Evolutionary conservation across 306 rosid species (phyloP), one percentile per base, ranked within the genome.

Genomic region (Quercus cerris): DNA sequence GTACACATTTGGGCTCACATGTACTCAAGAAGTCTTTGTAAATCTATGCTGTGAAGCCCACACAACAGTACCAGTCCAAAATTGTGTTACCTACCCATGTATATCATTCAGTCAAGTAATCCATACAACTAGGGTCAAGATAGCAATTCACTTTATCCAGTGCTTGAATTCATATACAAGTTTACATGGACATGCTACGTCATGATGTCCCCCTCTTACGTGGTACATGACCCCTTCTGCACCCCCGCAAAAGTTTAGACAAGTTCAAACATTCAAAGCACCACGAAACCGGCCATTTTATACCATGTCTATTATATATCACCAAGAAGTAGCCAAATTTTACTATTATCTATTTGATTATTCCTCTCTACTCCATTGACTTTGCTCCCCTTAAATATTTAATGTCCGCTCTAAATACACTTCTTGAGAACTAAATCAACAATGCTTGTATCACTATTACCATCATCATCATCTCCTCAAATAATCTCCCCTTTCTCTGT

Each of bases 251-350:
- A 46, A 19, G 44, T 44, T 27, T 56, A 23, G 70, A 88, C 89
- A 81, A 70, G 84, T 83, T 86, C 85, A 88, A 82, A 78, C 89
- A 85, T 68, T 80, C 83, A 88, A 41, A 74, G 38, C 84, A 81
- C 78, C 83, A 86, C 86, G 84, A 84, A 88, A 84, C 91, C 91
- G 91, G 91, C 91, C 88, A 18, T 52, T 63, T 15, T 71, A 81
- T 81, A 35, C 11, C n/a, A 46, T 20, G 27, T 67, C 76, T 38
- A n/a, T 11, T 44, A 33, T 70, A 51, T 30, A 70, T 11, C 61
- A 66, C 69, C 68, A 30, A 31, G 33, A 87, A 74, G 41, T 76
- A 73, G 78, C 84, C 91, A 83, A 71, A 4, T 4, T 7, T 38
- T 8, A 70, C 35, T 68, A 12, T 3, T 49, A 49, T 6, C 2